A percentile compares a stretch with the other conserved stretches of the same genome.
Conservation (phyloP, 345 rosid species). For the Carallia brachiata region DNA sequence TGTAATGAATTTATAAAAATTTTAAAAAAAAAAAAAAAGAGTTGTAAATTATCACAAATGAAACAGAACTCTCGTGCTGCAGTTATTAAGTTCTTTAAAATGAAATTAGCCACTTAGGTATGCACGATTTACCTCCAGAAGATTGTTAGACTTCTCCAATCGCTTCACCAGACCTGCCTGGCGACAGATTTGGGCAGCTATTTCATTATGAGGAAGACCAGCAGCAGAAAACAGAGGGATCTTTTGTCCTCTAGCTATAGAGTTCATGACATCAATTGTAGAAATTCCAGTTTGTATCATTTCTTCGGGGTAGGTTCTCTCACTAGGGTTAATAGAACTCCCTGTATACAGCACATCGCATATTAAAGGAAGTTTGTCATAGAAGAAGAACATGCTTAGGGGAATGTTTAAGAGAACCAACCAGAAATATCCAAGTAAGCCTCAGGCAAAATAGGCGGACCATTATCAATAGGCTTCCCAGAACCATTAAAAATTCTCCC, state of each 20-base stretch:
- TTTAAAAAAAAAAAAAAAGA: too few relatives aligned
- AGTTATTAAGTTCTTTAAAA: too few relatives aligned
- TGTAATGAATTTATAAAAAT: too few relatives aligned
- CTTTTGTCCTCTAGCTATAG: conserved; percentile 97
- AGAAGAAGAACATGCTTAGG: conserved; percentile 8
- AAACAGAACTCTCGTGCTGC: neutral
- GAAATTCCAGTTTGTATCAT: conserved; percentile 99
- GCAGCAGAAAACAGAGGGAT: conserved; percentile 99
- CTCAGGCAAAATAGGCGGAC: conserved; percentile 92
- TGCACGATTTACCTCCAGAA: conserved; percentile 53
- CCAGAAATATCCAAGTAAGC: conserved; percentile 96
- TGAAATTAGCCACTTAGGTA: neutral
- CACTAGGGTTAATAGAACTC: conserved; percentile 97
- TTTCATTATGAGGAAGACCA: conserved; percentile 98
- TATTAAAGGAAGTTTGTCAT: neutral
- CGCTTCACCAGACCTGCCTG: conserved; percentile 98
- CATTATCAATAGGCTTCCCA: conserved; percentile 95
- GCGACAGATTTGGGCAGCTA: conserved; percentile 98
- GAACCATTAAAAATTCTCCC: conserved; percentile 97
- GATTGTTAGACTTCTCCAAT: conserved; percentile 74
- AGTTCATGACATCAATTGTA: conserved; percentile 96
- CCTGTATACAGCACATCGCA: conserved; percentile 38
- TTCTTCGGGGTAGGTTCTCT: conserved; percentile 97
- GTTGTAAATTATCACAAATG: neutral
- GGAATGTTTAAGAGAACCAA: conserved; percentile 24